These are phyloP conservation scores for Encephalitozoon intestinalis DNA, from an alignment of 371 early-diverging fungal species.

Conservation along the genomic window DNA sequence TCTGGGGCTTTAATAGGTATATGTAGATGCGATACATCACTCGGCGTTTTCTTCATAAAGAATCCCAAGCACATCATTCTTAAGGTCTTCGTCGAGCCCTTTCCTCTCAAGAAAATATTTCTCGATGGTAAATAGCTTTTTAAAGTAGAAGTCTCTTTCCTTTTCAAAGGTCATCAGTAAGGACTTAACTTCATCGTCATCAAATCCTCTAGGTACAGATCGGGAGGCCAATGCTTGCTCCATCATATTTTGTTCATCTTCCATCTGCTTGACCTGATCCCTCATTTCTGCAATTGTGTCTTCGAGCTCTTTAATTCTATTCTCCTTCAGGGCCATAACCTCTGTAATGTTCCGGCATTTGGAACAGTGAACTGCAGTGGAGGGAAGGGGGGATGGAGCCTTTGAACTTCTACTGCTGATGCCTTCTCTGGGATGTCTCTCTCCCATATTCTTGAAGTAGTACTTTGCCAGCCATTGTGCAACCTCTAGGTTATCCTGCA, in stretches of 20 bases:
- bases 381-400: not conserved
- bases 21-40: not conserved
- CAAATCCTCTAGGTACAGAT: not conserved
- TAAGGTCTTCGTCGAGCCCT: not conserved
- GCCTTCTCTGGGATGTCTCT: not conserved
- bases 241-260: not conserved
- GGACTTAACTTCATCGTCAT: conserved; percentile 4
- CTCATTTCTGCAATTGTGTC: not conserved
- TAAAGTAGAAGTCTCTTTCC: conserved; percentile 47
- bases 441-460: not conserved
- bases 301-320: not conserved
- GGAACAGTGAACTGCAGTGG: not conserved
- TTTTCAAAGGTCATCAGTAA: conserved; percentile 29
- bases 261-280: not conserved
- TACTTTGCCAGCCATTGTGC: conserved; percentile 42
- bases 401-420: not conserved
- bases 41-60: conserved; percentile 20
- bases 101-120: conserved; percentile 6
- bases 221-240: not conserved
- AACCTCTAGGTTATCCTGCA: conserved; percentile 50
- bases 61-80: conserved; percentile 20
- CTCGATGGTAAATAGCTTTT: conserved; percentile 40
- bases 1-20: not conserved
- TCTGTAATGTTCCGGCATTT: not conserved
- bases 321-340: not conserved